Conservation (phyloP, 805 yeast genomes). For the Metschnikowia reukaufii region DNA sequence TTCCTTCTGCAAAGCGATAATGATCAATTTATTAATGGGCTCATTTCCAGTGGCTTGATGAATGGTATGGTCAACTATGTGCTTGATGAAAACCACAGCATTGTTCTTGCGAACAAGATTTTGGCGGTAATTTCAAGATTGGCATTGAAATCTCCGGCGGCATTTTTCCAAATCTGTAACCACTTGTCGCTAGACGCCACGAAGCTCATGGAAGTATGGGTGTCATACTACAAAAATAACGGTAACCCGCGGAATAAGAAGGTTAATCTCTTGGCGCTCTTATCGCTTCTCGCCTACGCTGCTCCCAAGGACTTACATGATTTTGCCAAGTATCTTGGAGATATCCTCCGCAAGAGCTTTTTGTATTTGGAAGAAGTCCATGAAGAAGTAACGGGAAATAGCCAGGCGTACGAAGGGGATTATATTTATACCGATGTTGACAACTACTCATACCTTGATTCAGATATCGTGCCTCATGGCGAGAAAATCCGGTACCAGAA, state of each 20-base stretch:
- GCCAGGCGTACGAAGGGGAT: constrained; percentile 39
- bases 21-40: constrained; percentile 28
- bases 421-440: constrained; percentile 42
- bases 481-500: constrained; percentile 39
- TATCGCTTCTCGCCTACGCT: constrained; percentile 46
- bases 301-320: constrained; percentile 24
- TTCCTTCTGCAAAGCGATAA: constrained; percentile 31
- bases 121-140: constrained; percentile 39
- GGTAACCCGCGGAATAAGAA: constrained; percentile 79
- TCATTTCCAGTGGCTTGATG: constrained; percentile 48
- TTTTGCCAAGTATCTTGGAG: constrained; percentile 22
- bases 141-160: constrained; percentile 33
- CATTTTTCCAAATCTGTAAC: constrained; percentile 34
- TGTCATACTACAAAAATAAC: constrained; percentile 47
- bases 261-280: constrained; percentile 60
- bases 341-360: constrained; percentile 33
- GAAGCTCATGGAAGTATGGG: constrained; percentile 35
- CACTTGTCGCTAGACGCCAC: constrained; percentile 27
- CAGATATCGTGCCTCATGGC: constrained; percentile 43
- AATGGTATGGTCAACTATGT: constrained; percentile 42
- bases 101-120: constrained; percentile 39
- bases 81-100: constrained; percentile 44
- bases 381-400: constrained; percentile 45
- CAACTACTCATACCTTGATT: constrained; percentile 42
- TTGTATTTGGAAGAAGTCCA: constrained; percentile 70